Conservation (phyloP, 2,329 filamentous ascomycete species). For the Rhexocercosporidium sp. region DNA sequence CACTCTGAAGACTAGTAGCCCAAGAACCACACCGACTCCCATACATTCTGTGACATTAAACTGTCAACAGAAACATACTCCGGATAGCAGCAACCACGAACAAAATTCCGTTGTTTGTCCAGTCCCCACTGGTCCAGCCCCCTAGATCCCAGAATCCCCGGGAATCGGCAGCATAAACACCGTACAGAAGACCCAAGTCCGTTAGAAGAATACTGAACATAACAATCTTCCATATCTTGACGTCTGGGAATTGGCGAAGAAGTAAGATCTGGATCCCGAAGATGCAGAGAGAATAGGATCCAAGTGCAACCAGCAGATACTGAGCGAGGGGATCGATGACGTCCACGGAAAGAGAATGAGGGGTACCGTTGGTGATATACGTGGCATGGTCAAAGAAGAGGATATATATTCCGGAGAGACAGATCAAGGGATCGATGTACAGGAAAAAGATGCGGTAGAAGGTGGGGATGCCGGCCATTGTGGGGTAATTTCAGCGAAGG, state of each 20-base stretch:
- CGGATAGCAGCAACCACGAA: slow-evolving; percentile 14
- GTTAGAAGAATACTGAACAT: slow-evolving; percentile 23
- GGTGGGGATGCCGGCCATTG: slow-evolving; percentile 19
- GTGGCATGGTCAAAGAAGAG: slow-evolving; percentile 20
- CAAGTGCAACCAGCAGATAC: slow-evolving; percentile 21
- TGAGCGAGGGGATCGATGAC: slow-evolving; percentile 11
- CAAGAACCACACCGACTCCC: neutral
- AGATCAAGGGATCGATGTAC: slow-evolving; percentile 28
- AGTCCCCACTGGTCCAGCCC: slow-evolving; percentile 22
- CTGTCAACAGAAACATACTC: slow-evolving; percentile 22
- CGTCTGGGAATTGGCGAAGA: slow-evolving; percentile 19
- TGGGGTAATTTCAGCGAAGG: neutral
- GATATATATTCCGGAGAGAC: slow-evolving; percentile 25
- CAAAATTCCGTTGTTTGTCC: slow-evolving; percentile 30
- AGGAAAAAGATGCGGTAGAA: slow-evolving; percentile 29
- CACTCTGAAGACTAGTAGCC: too few relatives aligned
- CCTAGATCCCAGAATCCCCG: slow-evolving; percentile 9
- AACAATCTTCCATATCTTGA: slow-evolving; percentile 24
- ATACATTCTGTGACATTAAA: neutral
- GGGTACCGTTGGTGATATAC: slow-evolving; percentile 20
- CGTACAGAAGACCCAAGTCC: slow-evolving; percentile 25
- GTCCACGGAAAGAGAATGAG: neutral
- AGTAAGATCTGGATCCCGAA: slow-evolving; percentile 25
- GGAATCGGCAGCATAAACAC: slow-evolving; percentile 14
- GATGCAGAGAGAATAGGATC: slow-evolving; percentile 23